These are phyloP conservation scores for Patellifolia procumbens DNA, from an alignment of 179 eudicot species.

Conservation along the genomic window DNA sequence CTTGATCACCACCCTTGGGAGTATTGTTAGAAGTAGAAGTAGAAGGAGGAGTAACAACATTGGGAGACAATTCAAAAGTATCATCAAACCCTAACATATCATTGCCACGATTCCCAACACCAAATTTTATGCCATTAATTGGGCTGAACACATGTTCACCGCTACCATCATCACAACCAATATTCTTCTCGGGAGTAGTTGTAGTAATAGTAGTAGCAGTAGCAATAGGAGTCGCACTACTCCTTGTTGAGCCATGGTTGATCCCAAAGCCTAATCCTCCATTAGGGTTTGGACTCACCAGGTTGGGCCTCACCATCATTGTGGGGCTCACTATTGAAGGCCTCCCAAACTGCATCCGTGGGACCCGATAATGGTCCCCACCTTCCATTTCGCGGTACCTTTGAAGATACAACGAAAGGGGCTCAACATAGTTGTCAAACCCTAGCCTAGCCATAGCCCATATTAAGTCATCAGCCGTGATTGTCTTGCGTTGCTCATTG, in stretches of 20 bases:
- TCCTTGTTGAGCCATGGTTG: not conserved
- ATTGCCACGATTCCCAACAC: not conserved
- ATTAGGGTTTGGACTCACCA: not conserved
- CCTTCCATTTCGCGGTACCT: conserved; percentile 20
- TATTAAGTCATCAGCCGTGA: conserved; percentile 35
- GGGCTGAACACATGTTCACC: not conserved
- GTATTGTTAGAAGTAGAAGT: not conserved
- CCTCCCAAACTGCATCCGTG: not conserved
- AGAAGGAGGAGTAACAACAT: conserved; percentile 1
- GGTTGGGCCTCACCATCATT: not conserved
- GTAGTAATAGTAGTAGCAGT: not conserved
- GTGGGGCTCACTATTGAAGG: not conserved
- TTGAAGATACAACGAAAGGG: conserved; percentile 19
- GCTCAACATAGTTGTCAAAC: conserved; percentile 31
- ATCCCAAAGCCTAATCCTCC: not conserved
- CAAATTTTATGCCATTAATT: not conserved
- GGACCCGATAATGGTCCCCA: not conserved
- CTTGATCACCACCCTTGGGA: not conserved
- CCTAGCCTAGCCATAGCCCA: conserved; percentile 29
- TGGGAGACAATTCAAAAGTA: not conserved
- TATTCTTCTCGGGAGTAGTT: not conserved
- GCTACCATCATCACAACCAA: not conserved
- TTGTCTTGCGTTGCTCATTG: conserved; percentile 30
- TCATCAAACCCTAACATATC: conserved; percentile 1
- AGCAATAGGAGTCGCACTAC: not conserved